Evolutionary conservation across 2,329 filamentous ascomycete genomes (phyloP), one percentile per base, ranked within the genome.

Genomic region (Colletotrichum acutatum): DNA sequence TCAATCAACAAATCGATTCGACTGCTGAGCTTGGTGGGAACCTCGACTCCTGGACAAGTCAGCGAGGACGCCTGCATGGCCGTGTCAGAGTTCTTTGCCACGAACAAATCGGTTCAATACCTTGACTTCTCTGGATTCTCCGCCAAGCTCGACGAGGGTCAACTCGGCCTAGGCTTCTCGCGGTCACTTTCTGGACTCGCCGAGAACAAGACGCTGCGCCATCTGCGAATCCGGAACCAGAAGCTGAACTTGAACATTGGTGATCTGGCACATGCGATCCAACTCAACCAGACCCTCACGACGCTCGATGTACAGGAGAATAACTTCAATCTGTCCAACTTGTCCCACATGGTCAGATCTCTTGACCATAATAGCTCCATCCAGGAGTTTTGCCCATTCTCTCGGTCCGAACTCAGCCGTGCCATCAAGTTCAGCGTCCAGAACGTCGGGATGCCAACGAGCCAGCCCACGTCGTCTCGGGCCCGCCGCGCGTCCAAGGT

Each of bases 71-170:
- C 87, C 1, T 86, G 86, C 64, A 80, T 83, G 54, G 84, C 86
- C 0, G 80, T 90, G 1, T 85, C 86, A 30, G 81, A 84, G 5
- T 86, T 90, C 63, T 87, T 90, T 54, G 81, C 84, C n/a, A 80
- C 81, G 30, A 90, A 90, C 78, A 78, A 80, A 8, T 86, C 85
- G 0, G 80, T 90, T 57, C 85, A 83, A n/a, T 89, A 83, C 69
- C 83, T 90, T 2, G 88, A 90, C 75, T 80, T 90, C 8, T 90
- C 89, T 0, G 89, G 89, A 2, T 90, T 87, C 76, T 86, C 86
- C 59, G 87, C 88, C 57, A 90, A 89, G 77, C 81, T 90, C 7
- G 89, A 90, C 74, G 89, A 90, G 74, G 86, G 87, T 0, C 86
- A 89, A 71, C 83, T 90, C 11, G 88, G 88, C 19, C 85, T 83